Percentiles rank a stretch among this genome's conserved stretches.
These are phyloP conservation scores for Metschnikowia rubicola DNA, from an alignment of 805 yeast genomes.

Conservation along the genomic window DNA sequence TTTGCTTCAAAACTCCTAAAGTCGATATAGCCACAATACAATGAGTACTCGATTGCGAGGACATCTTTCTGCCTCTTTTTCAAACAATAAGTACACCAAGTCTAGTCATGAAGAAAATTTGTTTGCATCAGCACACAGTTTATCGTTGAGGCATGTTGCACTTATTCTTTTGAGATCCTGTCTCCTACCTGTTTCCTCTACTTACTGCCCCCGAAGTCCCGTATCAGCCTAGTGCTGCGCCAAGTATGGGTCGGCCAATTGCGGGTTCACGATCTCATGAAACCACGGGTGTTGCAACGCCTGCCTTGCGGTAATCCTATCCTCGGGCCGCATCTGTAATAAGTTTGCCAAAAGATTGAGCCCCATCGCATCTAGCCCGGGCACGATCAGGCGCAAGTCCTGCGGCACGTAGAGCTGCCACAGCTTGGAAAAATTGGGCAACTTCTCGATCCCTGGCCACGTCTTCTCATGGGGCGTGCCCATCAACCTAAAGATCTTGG, in stretches of 20 bases:
- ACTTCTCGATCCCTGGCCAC: conserved; percentile 94
- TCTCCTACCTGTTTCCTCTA: background rate
- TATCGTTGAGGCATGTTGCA: too few species aligned
- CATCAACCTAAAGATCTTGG: conserved; percentile 86
- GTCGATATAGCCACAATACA: too few species aligned
- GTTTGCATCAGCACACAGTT: too few species aligned
- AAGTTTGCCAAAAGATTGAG: conserved; percentile 59
- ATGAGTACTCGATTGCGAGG: too few species aligned
- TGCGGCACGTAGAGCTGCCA: conserved; percentile 88
- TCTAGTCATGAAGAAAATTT: too few species aligned
- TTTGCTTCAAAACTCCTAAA: too few species aligned
- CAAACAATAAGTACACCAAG: too few species aligned
- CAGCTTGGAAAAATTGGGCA: conserved; percentile 81
- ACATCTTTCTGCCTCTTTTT: too few species aligned
- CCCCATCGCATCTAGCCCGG: conserved; percentile 67
- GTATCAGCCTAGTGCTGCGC: conserved; percentile 20
- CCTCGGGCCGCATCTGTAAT: conserved; percentile 60
- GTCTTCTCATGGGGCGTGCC: conserved; percentile 95
- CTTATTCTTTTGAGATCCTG: too few species aligned
- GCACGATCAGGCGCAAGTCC: conserved; percentile 68
- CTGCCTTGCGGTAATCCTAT: conserved; percentile 57
- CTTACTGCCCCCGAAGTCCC: conserved; percentile 7
- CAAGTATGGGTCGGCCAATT: conserved; percentile 31
- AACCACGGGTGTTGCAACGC: conserved; percentile 77
- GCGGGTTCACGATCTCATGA: conserved; percentile 58